phyloP scores from a whole-genome alignment of 108 stramenopile species.

The Cyclotella atomus region DNA sequence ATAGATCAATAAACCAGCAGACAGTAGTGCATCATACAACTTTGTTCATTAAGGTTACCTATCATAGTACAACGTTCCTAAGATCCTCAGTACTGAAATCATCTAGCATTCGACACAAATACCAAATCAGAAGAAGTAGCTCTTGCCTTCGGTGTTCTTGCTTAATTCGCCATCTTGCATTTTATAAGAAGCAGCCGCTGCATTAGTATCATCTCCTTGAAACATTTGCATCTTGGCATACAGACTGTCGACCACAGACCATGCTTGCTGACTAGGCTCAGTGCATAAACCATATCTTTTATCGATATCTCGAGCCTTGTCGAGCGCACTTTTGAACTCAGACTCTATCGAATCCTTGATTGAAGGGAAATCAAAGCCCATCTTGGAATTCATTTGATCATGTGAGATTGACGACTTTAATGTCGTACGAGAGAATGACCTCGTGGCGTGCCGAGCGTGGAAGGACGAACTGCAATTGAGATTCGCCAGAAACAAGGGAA shows the following conservation, averaged over 20 bases:
- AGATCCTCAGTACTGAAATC: no score
- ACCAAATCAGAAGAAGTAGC: background rate
- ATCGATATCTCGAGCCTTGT: slow-evolving; percentile 31
- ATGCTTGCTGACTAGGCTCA: slow-evolving; percentile 30
- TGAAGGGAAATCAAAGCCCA: background rate
- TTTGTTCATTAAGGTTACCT: no score
- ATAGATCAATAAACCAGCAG: no score
- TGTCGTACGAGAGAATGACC: background rate
- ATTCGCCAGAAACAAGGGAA: background rate
- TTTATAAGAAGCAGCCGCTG: background rate
- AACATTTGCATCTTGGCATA: slow-evolving; percentile 27
- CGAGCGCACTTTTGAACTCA: slow-evolving; percentile 30
- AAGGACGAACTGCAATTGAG: background rate
- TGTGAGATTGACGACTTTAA: background rate
- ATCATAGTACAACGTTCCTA: no score
- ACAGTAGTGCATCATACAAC: no score
- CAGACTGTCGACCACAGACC: slow-evolving; percentile 26
- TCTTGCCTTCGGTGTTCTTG: background rate
- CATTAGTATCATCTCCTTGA: background rate
- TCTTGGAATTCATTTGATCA: background rate
- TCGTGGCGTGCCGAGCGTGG: background rate
- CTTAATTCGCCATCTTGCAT: background rate
- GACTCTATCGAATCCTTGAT: slow-evolving; percentile 16
- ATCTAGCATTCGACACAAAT: no score
- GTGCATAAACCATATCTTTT: slow-evolving; percentile 39